Conservation (phyloP, 257 asterid species). For the Solanum commersonii region DNA sequence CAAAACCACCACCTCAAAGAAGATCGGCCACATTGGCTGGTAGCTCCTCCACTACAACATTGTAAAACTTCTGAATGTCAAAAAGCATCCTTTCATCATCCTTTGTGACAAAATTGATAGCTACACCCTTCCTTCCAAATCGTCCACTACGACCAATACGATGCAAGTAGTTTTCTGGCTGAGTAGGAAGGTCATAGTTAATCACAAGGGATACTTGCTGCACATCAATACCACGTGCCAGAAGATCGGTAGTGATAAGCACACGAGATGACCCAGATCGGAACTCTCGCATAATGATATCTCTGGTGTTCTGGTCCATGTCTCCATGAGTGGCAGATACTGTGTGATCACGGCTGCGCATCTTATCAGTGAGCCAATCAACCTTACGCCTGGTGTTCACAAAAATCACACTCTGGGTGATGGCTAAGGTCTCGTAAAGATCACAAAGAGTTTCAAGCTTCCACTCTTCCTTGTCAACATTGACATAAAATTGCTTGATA, state of each 20-base stretch:
- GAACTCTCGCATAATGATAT: constrained; percentile 41
- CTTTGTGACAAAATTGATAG: constrained; percentile 71
- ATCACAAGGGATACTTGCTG: constrained; percentile 80
- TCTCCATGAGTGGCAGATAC: constrained; percentile 44
- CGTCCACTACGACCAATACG: constrained; percentile 87
- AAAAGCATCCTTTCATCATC: constrained; percentile 71
- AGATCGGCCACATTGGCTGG: constrained; percentile 87
- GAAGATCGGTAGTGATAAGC: constrained; percentile 68
- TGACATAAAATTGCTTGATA: constrained; percentile 33
- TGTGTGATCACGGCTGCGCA: constrained; percentile 38
- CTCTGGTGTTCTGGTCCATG: constrained; percentile 44
- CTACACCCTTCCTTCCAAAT: constrained; percentile 83
- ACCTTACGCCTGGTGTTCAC: constrained; percentile 44
- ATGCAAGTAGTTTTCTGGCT: constrained; percentile 80
- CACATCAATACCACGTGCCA: constrained; percentile 82
- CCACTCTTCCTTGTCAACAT: constrained; percentile 35
- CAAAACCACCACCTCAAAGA: background rate
- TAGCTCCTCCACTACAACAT: constrained; percentile 65
- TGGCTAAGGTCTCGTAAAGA: constrained; percentile 37
- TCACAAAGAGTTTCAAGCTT: constrained; percentile 37
- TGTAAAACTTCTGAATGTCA: constrained; percentile 68
- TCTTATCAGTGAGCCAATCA: constrained; percentile 40
- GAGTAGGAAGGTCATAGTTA: constrained; percentile 73
- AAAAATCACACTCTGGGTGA: constrained; percentile 42
- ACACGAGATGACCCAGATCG: constrained; percentile 67